Evolutionary conservation across 306 rosid species (phyloP), one percentile per base, ranked within the genome.

Genomic region (Astragalus glycyphyllos): DNA sequence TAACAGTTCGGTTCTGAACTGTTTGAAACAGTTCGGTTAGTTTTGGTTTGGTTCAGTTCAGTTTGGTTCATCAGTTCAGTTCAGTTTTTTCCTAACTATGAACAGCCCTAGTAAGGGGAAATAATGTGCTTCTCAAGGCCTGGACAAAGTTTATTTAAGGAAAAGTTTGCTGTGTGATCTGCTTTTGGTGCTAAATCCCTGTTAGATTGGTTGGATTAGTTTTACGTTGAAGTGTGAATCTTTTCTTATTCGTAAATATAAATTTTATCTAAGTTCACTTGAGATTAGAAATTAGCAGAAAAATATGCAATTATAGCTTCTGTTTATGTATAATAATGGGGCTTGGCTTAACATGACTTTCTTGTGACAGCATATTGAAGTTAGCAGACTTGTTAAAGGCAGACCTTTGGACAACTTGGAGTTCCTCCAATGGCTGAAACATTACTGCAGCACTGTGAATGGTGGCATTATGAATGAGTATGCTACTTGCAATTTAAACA

Each of bases 381-480:
- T 94, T 74, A 83, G 86, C 82, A 87, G 96, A 86, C 98, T 94
- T 77, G 98, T 94, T 61, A 94, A 94, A 78, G 96, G 98, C 68
- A 84, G 98, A 58, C 94, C 98, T 31, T 75, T 94, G 85, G 98
- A 94, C 81, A 94, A 94, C 85, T 82, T 94, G 88, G 98, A 94
- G 78, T 89, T 94, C 82, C 82, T 94, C 57, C 98, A 94, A 78
- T 94, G 98, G 98, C 83, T 94, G 86, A 94, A 94, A 75, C 98
- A 89, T 64, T 91, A 89, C 84, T 94, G 97, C 50, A 97, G 89
- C 83, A 90, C 98, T 20, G 71, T 90, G 72, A 94, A 94, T 68
- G 97, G 98, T 54, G 98, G 95, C 89, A 89, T 94, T 49, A 89
- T 87, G 95, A 94, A 94, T 58, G 80, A 78, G 86, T 82, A 78